phyloP scores from a whole-genome alignment of 768 basidiomycete species.

The Rhizopogon salebrosus region DNA sequence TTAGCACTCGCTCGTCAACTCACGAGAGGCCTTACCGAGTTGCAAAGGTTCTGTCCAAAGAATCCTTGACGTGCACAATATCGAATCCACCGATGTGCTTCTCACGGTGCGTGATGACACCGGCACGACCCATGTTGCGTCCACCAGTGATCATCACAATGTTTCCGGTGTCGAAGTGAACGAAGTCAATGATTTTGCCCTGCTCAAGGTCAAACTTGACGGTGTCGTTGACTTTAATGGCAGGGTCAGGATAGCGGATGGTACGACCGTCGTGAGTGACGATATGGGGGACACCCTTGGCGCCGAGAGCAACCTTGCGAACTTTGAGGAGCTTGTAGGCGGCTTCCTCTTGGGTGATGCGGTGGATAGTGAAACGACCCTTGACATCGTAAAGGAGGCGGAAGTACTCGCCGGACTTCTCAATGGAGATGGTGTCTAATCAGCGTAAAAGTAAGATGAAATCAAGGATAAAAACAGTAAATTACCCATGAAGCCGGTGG shows the following conservation, averaged over 20 bases:
- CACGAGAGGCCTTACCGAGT: slow-evolving; percentile 64
- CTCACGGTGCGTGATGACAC: slow-evolving; percentile 94
- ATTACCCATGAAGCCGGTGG: slow-evolving; percentile 95
- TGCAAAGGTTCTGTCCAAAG: slow-evolving; percentile 92
- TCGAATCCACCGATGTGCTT: slow-evolving; percentile 98
- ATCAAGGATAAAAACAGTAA: neutral
- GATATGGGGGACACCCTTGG: slow-evolving; percentile 92
- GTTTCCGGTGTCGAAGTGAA: slow-evolving; percentile 97
- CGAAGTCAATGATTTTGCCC: slow-evolving; percentile 86
- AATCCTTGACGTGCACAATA: slow-evolving; percentile 97
- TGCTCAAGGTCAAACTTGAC: slow-evolving; percentile 96
- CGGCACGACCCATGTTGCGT: slow-evolving; percentile 98
- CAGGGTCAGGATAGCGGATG: slow-evolving; percentile 98
- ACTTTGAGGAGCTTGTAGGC: slow-evolving; percentile 96
- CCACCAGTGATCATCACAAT: slow-evolving; percentile 97
- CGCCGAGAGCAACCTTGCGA: slow-evolving; percentile 84
- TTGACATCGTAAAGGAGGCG: slow-evolving; percentile 99
- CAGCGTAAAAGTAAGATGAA: neutral
- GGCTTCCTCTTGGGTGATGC: slow-evolving; percentile 97
- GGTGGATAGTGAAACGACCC: slow-evolving; percentile 99
- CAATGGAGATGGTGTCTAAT: slow-evolving; percentile 90
- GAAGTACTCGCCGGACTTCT: slow-evolving; percentile 99
- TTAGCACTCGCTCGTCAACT: neutral
- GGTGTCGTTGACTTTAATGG: slow-evolving; percentile 94
- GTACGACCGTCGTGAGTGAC: slow-evolving; percentile 99